Evolutionary conservation across 2,329 filamentous ascomycete genomes (phyloP), one percentile per base, ranked within the genome.

Genomic region (Mycosphaerella sp.): DNA sequence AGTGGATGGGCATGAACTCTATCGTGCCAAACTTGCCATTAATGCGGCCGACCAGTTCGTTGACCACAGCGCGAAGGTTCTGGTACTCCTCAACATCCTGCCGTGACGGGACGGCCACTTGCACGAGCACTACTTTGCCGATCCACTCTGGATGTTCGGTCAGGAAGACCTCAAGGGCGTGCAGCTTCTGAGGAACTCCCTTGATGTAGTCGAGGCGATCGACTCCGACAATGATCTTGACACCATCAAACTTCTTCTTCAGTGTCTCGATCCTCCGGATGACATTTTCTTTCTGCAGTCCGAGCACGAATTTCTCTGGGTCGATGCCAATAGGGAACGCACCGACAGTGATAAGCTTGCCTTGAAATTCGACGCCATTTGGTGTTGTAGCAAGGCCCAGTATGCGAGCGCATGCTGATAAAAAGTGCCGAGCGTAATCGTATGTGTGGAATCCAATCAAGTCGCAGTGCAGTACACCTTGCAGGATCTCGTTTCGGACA

Each of bases 131-230:
- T 21, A 97, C 91, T 72, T 95, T 95, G 63, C 93, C 93, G 57
- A 97, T 92, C 91, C 91, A 96, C 71, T 97, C 92, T 0, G 93
- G 93, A 66, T 98, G 90, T 67, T 97, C 92, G 0, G 90, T 95
- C 32, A 98, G 77, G 76, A 98, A 97, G 3, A 97, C 89, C 71
- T 98, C 93, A 41, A 97, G 82, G 1, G 93, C 92, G 67, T 97
- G 93, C 8, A 98, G 78, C 72, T 98, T 98, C 73, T 98, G 93
- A 0, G 93, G 93, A 8, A 98, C 91, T 59, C 93, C 93, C 75
- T 97, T 97, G 82, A 97, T 97, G 74, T 98, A 97, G 73, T 98
- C 93, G 48, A 97, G 80, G 47, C 93, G 87, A 70, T 98, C 93
- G 48, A 97, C 93, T 59, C 93, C 92, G 38, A 97, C 92, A 64